phyloP scores from a whole-genome alignment of 257 asterid genomes.

The Capsicum pubescens region DNA sequence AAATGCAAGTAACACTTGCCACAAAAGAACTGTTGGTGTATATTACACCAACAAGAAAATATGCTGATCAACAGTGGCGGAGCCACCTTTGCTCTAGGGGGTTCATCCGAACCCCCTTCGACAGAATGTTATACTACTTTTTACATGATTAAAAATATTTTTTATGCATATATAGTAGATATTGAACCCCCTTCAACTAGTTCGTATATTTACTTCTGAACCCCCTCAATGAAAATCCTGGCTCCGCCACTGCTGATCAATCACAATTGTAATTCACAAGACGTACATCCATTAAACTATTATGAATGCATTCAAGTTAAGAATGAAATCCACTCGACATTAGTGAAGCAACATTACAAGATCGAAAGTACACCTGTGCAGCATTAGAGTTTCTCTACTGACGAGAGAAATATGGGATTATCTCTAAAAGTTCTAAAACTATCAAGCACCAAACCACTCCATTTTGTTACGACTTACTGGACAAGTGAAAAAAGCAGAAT shows the following conservation, averaged over 20 bases:
- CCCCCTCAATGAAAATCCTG: too few species aligned
- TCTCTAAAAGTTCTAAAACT: neutral
- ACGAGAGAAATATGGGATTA: neutral
- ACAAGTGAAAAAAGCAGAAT: neutral
- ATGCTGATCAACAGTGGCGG: neutral
- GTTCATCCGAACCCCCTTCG: too few species aligned
- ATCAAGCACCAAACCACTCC: neutral
- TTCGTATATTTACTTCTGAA: too few species aligned
- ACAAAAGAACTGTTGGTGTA: neutral
- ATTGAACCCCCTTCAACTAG: too few species aligned
- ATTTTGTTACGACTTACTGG: neutral
- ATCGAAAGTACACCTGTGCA: neutral
- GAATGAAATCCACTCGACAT: neutral
- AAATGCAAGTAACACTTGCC: neutral
- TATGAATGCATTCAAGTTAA: neutral
- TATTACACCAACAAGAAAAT: neutral
- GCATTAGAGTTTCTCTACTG: neutral
- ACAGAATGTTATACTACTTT: too few species aligned
- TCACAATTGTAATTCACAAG: slow-evolving; percentile 2
- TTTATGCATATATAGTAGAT: too few species aligned
- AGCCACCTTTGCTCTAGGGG: too few species aligned
- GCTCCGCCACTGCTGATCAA: neutral
- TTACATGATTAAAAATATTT: too few species aligned
- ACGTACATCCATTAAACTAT: neutral
- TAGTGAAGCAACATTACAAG: neutral